Evolutionary conservation across 2,329 filamentous ascomycete species (phyloP).

Genomic region (Penicillium psychrosexuale): DNA sequence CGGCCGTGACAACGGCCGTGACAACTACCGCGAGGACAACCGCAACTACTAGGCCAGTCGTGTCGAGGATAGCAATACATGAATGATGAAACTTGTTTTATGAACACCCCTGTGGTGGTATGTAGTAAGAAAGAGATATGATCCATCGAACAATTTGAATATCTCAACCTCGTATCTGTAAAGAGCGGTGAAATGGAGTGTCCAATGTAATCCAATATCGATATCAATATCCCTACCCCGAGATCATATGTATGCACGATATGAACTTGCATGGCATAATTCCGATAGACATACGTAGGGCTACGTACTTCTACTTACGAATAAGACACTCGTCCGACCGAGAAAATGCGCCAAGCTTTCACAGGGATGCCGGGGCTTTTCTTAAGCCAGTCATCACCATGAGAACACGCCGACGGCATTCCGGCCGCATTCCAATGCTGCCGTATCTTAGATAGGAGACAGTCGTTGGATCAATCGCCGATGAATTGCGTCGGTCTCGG

Average conservation of each 20-base stretch:
- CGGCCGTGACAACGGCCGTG: no score
- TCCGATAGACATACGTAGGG: constrained; percentile 2
- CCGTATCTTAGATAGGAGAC: constrained; percentile 8
- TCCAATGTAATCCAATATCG: neutral
- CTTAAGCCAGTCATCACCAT: constrained; percentile 18
- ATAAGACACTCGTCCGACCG: neutral
- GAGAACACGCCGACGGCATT: constrained; percentile 23
- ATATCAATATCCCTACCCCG: neutral
- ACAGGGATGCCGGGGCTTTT: constrained; percentile 13
- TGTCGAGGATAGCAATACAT: neutral
- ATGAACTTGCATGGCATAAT: neutral
- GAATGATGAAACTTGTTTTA: constrained; percentile 3
- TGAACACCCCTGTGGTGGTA: neutral
- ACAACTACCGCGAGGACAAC: neutral
- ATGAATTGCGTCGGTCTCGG: neutral
- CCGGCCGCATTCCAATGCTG: constrained; percentile 17
- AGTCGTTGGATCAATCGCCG: neutral
- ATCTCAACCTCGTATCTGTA: neutral
- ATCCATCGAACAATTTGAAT: neutral
- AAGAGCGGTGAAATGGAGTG: constrained; percentile 1
- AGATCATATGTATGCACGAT: neutral
- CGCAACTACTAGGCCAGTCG: constrained; percentile 48
- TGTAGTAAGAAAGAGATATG: neutral
- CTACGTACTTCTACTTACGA: neutral
- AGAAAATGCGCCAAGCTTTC: constrained; percentile 4